phyloP scores from a whole-genome alignment of 108 stramenopile genomes.

The Cyclotella choctawhatcheeana region DNA sequence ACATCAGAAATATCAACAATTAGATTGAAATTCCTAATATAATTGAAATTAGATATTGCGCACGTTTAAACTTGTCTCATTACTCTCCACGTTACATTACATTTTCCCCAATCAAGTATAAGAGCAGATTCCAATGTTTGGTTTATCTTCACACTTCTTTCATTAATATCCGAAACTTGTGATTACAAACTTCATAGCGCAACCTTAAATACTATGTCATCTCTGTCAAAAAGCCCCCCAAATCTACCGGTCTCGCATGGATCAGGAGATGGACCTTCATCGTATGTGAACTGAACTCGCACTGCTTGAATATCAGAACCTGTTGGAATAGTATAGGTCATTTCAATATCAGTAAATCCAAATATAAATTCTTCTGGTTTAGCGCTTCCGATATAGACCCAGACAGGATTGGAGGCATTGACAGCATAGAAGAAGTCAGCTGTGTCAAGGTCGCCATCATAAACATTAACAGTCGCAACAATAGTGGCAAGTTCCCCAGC shows the following conservation, averaged over 20 bases:
- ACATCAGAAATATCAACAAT: no score
- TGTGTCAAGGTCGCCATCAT: neutral
- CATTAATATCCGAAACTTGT: no score
- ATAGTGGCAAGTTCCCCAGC: slow-evolving; percentile 4
- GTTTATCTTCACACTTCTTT: no score
- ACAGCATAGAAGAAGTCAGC: slow-evolving; percentile 21
- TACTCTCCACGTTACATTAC: no score
- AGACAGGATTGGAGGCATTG: slow-evolving; percentile 18
- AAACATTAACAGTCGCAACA: slow-evolving; percentile 11
- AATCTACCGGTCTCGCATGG: neutral
- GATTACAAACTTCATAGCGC: no score
- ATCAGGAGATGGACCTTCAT: neutral
- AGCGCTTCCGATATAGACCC: slow-evolving; percentile 11
- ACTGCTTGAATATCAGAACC: neutral
- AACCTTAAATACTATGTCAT: slow-evolving; percentile 1
- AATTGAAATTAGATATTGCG: no score
- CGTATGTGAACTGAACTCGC: neutral
- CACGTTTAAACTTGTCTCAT: no score
- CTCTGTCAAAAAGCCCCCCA: neutral
- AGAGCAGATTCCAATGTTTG: no score
- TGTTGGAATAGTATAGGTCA: neutral
- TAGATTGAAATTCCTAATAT: no score
- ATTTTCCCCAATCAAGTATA: no score
- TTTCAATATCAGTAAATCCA: neutral
- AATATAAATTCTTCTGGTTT: neutral